These are phyloP conservation scores for Tolypocladium guangdongense DNA, from an alignment of 2,329 filamentous ascomycete genomes.

Conservation along the genomic window DNA sequence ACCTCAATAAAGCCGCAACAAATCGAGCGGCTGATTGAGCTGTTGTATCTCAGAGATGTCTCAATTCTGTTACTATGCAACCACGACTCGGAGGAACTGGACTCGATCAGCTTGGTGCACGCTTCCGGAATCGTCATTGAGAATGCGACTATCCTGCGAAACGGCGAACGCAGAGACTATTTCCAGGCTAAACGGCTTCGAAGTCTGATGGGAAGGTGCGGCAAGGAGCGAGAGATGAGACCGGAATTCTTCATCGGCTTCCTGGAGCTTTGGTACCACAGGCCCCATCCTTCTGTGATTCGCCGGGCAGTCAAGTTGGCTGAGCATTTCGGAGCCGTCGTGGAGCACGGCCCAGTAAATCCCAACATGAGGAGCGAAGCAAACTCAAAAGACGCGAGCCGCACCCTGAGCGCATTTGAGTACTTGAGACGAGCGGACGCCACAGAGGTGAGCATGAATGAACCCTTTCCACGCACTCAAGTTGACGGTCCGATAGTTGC, in stretches of 20 bases:
- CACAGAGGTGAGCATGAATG: conserved; percentile 8
- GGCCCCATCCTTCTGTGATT: conserved; percentile 21
- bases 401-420: conserved; percentile 22
- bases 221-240: conserved; percentile 16
- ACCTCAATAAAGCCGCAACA: neutral
- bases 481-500: conserved; percentile 8
- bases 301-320: conserved; percentile 24
- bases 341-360: conserved; percentile 16
- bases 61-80: conserved; percentile 11
- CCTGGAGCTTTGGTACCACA: conserved; percentile 20
- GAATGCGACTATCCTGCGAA: conserved; percentile 28
- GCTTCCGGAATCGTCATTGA: conserved; percentile 28
- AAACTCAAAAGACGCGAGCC: conserved; percentile 3
- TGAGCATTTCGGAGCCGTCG: conserved; percentile 22
- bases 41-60: conserved; percentile 1
- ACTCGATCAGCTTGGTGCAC: conserved; percentile 16
- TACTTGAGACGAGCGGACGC: conserved; percentile 20
- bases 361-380: neutral
- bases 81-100: conserved; percentile 9
- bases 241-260: conserved; percentile 26
- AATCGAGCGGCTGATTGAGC: conserved; percentile 2
- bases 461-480: neutral
- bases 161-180: conserved; percentile 30
- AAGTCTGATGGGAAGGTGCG: conserved; percentile 16
- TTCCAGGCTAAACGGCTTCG: conserved; percentile 27